Percentiles rank a stretch among this genome's conserved stretches.
phyloP scores from a whole-genome alignment of 2,329 filamentous ascomycete species.

The Cladosporium oxysporum region DNA sequence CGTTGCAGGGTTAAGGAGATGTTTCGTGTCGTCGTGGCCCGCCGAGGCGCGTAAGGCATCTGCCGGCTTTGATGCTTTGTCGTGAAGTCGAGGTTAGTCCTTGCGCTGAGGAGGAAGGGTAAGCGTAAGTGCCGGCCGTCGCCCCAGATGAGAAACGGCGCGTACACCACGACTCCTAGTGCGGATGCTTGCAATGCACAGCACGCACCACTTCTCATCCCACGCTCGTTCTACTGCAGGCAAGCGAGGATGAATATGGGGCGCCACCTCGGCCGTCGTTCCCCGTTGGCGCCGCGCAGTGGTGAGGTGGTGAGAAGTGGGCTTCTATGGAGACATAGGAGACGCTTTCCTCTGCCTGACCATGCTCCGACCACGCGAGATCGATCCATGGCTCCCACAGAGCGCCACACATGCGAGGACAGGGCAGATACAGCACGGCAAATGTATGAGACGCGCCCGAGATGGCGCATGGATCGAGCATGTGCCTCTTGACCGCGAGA shows the following conservation, averaged over 20 bases:
- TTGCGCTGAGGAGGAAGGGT: neutral
- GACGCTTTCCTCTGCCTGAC: neutral
- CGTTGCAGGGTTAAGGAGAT: neutral
- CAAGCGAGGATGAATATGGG: neutral
- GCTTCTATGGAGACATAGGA: neutral
- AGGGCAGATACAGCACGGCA: neutral
- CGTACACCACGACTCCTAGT: neutral
- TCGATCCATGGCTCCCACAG: conserved; percentile 2
- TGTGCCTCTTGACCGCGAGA: neutral
- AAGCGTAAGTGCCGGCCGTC: neutral
- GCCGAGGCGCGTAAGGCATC: neutral
- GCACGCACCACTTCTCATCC: neutral
- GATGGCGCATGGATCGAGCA: neutral
- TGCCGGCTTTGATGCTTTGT: neutral
- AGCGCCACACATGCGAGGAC: neutral
- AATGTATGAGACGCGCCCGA: neutral
- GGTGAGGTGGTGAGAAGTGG: neutral
- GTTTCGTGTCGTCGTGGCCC: neutral
- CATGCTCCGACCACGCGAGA: conserved; percentile 7
- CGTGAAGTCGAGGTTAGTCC: neutral
- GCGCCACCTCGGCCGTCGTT: neutral
- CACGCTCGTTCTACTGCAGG: neutral
- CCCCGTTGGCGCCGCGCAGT: neutral
- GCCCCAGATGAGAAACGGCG: conserved; percentile 8
- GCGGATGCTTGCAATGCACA: neutral